These are phyloP conservation scores for Gamarada debralockiae DNA, from an alignment of 495 filamentous ascomycete genomes.

Conservation along the genomic window DNA sequence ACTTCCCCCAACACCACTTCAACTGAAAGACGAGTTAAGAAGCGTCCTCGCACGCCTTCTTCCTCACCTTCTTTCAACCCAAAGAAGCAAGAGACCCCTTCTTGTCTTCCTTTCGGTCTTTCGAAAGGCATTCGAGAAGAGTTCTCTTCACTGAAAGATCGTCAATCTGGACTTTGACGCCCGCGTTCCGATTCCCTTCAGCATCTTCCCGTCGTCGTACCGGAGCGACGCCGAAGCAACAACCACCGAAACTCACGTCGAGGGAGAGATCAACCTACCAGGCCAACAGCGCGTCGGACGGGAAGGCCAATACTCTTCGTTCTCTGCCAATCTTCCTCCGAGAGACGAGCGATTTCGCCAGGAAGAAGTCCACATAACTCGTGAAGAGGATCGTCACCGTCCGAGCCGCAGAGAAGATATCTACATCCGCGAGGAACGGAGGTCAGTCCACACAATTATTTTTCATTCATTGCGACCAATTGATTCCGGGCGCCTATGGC, in stretches of 20 bases:
- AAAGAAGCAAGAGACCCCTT: constrained; percentile 78
- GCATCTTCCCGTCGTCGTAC: constrained; percentile 99
- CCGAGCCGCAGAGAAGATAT: constrained; percentile 48
- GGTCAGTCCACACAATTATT: constrained; percentile 26
- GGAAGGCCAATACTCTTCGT: constrained; percentile 68
- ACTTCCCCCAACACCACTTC: background rate
- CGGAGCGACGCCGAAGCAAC: constrained; percentile 67
- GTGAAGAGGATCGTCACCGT: constrained; percentile 65
- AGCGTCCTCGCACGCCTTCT: constrained; percentile 21
- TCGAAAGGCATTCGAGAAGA: constrained; percentile 95
- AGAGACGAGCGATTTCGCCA: constrained; percentile 65
- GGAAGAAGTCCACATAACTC: constrained; percentile 75
- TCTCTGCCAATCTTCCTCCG: constrained; percentile 55
- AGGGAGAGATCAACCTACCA: constrained; percentile 84
- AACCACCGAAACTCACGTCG: constrained; percentile 68
- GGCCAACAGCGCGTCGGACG: constrained; percentile 69
- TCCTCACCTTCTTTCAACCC: constrained; percentile 19
- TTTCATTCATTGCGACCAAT: constrained; percentile 9
- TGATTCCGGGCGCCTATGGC: background rate
- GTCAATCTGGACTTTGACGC: constrained; percentile 99
- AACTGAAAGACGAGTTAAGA: constrained; percentile 29
- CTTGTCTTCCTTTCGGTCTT: constrained; percentile 92
- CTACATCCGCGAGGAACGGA: constrained; percentile 49
- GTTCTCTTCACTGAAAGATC: constrained; percentile 63
- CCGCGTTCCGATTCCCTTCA: constrained; percentile 97